Evolutionary conservation across 192 early-diverging fungal genomes (phyloP).

Genomic region (Coemansia sp.): DNA sequence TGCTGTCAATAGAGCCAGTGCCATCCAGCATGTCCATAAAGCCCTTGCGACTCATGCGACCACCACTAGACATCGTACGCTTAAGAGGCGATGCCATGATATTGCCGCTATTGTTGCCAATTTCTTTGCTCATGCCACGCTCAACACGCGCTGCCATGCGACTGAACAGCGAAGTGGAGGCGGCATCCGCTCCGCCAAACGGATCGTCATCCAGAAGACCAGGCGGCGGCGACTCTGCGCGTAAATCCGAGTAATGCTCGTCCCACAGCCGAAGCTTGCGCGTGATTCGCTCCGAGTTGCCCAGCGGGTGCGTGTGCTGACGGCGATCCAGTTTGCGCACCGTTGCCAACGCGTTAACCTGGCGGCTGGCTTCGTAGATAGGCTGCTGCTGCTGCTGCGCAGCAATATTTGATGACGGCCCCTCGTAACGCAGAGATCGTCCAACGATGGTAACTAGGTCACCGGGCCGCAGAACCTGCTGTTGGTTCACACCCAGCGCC

Average conservation of each 20-base stretch:
- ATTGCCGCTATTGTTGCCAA: not conserved
- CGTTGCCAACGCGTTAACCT: not conserved
- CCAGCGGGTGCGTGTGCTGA: not conserved
- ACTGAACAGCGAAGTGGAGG: not conserved
- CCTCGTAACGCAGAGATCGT: constrained; percentile 45
- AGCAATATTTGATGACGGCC: constrained; percentile 1
- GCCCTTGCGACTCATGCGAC: not conserved
- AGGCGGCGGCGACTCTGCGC: constrained; percentile 28
- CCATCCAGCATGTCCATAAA: not conserved
- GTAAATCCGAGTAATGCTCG: constrained; percentile 33
- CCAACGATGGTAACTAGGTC: constrained; percentile 46
- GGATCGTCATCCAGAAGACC: constrained; percentile 3
- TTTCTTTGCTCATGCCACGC: not conserved
- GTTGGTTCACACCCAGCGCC: constrained; percentile 15
- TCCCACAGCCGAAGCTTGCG: constrained; percentile 41
- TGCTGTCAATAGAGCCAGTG: not conserved
- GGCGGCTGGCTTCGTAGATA: not conserved
- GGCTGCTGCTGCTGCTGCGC: constrained; percentile 10
- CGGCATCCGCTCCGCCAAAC: constrained; percentile 3
- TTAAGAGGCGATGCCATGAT: constrained; percentile 28
- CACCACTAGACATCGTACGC: constrained; percentile 33
- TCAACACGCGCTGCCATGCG: not conserved
- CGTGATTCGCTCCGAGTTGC: constrained; percentile 6
- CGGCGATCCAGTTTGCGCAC: constrained; percentile 1
- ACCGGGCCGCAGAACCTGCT: constrained; percentile 18